These are phyloP conservation scores for Miamiensis avidus DNA, from an alignment of 169 alveolate species.

Conservation along the genomic window DNA sequence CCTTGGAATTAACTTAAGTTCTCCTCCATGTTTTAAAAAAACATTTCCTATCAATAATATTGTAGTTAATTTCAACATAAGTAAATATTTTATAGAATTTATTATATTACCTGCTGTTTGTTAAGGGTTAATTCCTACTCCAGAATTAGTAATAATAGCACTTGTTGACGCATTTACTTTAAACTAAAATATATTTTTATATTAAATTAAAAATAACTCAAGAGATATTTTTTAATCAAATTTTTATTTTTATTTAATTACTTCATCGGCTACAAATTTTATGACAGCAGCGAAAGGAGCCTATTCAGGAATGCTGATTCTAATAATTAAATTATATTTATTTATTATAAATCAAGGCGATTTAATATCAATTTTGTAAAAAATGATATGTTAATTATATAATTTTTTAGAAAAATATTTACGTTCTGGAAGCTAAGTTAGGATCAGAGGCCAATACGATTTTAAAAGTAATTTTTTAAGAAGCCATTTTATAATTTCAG, in stretches of 20 bases:
- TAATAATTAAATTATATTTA: neutral
- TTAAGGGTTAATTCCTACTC: constrained; percentile 90
- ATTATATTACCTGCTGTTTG: constrained; percentile 80
- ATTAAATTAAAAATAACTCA: neutral
- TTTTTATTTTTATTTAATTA: neutral
- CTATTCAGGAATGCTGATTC: constrained; percentile 86
- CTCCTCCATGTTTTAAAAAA: constrained; percentile 90
- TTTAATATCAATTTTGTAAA: neutral
- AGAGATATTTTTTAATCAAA: neutral
- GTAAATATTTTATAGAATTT: neutral
- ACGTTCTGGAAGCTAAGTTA: constrained; percentile 73
- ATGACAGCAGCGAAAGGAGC: constrained; percentile 92
- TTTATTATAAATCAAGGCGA: neutral
- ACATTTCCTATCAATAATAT: constrained; percentile 55
- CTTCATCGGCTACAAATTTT: constrained; percentile 88
- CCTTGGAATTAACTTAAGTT: constrained; percentile 88
- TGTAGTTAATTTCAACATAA: neutral
- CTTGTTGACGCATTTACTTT: constrained; percentile 88
- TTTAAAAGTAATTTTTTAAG: constrained; percentile 67
- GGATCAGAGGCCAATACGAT: constrained; percentile 79
- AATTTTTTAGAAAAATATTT: no score
- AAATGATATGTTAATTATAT: neutral
- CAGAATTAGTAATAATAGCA: constrained; percentile 88
- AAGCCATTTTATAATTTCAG: constrained; percentile 22
- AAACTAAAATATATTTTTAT: constrained; percentile 58